A percentile compares a stretch with the other conserved stretches of the same genome.
phyloP scores from a whole-genome alignment of 23 red algal species.

The Gracilaria caudata region DNA sequence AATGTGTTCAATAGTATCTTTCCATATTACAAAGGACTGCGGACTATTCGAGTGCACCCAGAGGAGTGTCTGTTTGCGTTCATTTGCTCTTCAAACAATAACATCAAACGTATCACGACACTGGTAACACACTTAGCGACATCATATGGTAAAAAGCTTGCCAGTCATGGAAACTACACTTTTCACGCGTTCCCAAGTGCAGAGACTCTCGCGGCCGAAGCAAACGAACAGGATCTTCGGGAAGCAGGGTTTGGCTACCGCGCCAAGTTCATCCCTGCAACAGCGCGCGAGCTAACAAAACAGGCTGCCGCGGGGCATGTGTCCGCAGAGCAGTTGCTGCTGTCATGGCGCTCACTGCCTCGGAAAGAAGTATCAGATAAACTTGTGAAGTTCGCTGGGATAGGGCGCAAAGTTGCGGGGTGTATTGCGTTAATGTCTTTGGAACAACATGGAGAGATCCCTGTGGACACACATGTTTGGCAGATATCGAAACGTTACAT shows the following conservation, averaged over 20 bases:
- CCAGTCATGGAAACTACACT: background rate
- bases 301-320: background rate
- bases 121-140: conserved; percentile 82
- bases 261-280: conserved; percentile 76
- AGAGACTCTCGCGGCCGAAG: conserved; percentile 52
- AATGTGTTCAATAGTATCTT: conserved; percentile 52
- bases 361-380: conserved; percentile 62
- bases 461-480: conserved; percentile 97
- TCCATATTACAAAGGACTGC: conserved; percentile 65
- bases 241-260: conserved; percentile 91
- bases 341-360: conserved; percentile 32
- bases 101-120: conserved; percentile 81
- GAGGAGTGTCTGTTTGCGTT: conserved; percentile 88
- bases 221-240: conserved; percentile 72
- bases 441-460: conserved; percentile 84
- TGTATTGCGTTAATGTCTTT: conserved; percentile 89
- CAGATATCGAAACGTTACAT: conserved; percentile 81
- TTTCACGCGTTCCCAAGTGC: conserved; percentile 81
- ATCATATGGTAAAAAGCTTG: conserved; percentile 67
- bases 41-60: conserved; percentile 75
- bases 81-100: conserved; percentile 96
- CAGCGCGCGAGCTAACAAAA: conserved; percentile 45
- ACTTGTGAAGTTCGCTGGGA: conserved; percentile 66
- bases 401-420: conserved; percentile 95
- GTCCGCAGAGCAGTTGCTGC: conserved; percentile 55